These are phyloP conservation scores for Tricholoma saponaceum DNA, from an alignment of 768 basidiomycete species.

Conservation along the genomic window DNA sequence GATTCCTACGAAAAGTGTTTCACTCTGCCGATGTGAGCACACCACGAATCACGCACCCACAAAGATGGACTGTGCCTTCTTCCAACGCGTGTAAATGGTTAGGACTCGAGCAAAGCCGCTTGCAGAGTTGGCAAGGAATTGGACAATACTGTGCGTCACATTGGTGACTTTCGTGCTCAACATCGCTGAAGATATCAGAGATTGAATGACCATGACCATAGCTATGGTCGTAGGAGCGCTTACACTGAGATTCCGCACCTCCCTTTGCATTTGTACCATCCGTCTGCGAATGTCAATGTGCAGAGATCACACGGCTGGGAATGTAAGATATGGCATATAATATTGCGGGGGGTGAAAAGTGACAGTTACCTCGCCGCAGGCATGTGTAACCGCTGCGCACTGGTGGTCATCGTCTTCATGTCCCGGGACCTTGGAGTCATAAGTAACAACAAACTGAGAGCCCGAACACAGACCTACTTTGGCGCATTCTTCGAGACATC, in stretches of 20 bases:
- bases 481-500: conserved; percentile 49
- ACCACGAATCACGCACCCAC: conserved; percentile 38
- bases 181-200: conserved; percentile 29
- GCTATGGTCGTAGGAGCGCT: background rate
- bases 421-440: conserved; percentile 33
- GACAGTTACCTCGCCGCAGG: conserved; percentile 47
- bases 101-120: conserved; percentile 42
- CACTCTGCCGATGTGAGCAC: background rate
- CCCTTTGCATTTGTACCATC: conserved; percentile 35
- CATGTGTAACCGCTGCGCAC: conserved; percentile 50
- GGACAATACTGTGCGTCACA: conserved; percentile 55
- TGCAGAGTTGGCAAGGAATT: conserved; percentile 50
- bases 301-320: background rate
- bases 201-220: background rate
- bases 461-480: conserved; percentile 31
- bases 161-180: conserved; percentile 39
- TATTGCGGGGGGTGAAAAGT: conserved; percentile 28
- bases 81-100: conserved; percentile 53
- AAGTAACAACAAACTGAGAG: background rate
- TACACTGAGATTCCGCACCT: conserved; percentile 42
- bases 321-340: conserved; percentile 12
- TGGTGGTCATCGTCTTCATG: conserved; percentile 48
- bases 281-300: conserved; percentile 15
- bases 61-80: conserved; percentile 41
- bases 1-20: conserved; percentile 35